Percentiles rank a stretch among this genome's conserved stretches.
phyloP scores from a whole-genome alignment of 2,329 filamentous ascomycete genomes.

The Phaeoacremonium minimum region DNA sequence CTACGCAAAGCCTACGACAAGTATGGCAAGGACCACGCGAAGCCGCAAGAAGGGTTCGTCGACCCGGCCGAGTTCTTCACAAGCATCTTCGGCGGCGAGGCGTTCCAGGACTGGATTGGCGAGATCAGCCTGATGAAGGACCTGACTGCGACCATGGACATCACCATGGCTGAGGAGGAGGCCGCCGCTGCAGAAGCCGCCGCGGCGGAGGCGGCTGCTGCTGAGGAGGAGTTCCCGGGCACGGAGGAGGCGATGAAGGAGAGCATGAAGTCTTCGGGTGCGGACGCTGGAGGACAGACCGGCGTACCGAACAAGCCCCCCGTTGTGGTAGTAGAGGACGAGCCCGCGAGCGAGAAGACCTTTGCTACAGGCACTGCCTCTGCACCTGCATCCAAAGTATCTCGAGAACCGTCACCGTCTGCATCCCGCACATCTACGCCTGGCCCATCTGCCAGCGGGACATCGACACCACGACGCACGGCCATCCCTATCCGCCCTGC shows the following conservation, averaged over 20 bases:
- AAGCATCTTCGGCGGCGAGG: slow-evolving; percentile 96
- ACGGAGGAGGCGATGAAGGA: slow-evolving; percentile 53
- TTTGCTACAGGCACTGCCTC: slow-evolving; percentile 12
- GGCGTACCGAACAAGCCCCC: slow-evolving; percentile 25
- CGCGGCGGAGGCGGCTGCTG: slow-evolving; percentile 16
- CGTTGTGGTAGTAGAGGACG: slow-evolving; percentile 32
- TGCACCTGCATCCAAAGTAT: slow-evolving; percentile 17
- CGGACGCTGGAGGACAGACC: slow-evolving; percentile 20
- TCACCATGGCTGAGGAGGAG: slow-evolving; percentile 75
- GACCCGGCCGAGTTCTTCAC: slow-evolving; percentile 97
- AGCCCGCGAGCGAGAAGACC: slow-evolving; percentile 11
- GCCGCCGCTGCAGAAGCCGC: slow-evolving; percentile 39
- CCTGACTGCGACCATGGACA: slow-evolving; percentile 96
- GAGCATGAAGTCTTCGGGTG: slow-evolving; percentile 39
- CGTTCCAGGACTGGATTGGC: slow-evolving; percentile 93
- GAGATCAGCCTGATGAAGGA: slow-evolving; percentile 99
- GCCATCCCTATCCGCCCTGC: slow-evolving; percentile 75
- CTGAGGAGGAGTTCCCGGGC: slow-evolving; percentile 49
- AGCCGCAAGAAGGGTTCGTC: slow-evolving; percentile 87
- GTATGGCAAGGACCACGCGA: slow-evolving; percentile 90
- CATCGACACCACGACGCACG: slow-evolving; percentile 33
- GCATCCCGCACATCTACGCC: slow-evolving; percentile 35
- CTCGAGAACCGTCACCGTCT: slow-evolving; percentile 28
- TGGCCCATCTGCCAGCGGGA: slow-evolving; percentile 27
- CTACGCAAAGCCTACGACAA: slow-evolving; percentile 93